Evolutionary conservation across 1,284 basidiomycete genomes (phyloP).

Genomic region (Tylopilus orsonianus): DNA sequence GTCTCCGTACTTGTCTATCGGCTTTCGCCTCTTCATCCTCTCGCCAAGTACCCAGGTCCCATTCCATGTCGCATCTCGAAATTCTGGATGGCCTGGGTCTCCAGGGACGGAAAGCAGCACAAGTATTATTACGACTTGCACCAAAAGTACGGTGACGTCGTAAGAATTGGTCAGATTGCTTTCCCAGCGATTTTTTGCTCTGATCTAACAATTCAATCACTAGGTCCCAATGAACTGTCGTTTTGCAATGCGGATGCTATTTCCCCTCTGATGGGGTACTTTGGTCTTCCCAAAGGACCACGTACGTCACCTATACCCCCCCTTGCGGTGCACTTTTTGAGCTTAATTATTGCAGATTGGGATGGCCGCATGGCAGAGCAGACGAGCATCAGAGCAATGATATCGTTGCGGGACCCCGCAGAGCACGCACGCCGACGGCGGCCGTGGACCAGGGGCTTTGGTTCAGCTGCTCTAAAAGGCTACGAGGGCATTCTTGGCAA

Average conservation of each 20-base stretch:
- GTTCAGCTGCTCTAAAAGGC: slow-evolving; percentile 46
- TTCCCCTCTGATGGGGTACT: slow-evolving; percentile 43
- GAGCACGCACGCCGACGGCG: slow-evolving; percentile 49
- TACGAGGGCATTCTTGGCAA: slow-evolving; percentile 47
- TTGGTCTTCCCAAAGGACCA: slow-evolving; percentile 51
- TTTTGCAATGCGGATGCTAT: slow-evolving; percentile 45
- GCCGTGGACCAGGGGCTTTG: slow-evolving; percentile 55
- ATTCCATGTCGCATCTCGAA: slow-evolving; percentile 35
- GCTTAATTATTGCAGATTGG: slow-evolving; percentile 31
- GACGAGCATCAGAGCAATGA: slow-evolving; percentile 30
- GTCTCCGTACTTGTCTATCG: slow-evolving; percentile 34
- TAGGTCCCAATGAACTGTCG: slow-evolving; percentile 59
- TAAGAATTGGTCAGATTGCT: slow-evolving; percentile 34
- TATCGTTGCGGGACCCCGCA: slow-evolving; percentile 34
- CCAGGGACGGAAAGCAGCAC: slow-evolving; percentile 34
- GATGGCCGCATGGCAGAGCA: slow-evolving; percentile 34
- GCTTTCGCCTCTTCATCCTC: slow-evolving; percentile 37
- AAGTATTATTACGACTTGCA: slow-evolving; percentile 34
- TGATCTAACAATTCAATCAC: slow-evolving; percentile 1
- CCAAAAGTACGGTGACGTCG: slow-evolving; percentile 37
- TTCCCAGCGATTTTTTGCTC: background rate
- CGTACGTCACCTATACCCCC: slow-evolving; percentile 37
- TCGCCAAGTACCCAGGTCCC: slow-evolving; percentile 36
- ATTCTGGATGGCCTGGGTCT: slow-evolving; percentile 38
- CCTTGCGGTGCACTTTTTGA: background rate